Base-by-base conservation (phyloP, 768 basidiomycete genomes). In the Mycena olivaceomarginata region DNA sequence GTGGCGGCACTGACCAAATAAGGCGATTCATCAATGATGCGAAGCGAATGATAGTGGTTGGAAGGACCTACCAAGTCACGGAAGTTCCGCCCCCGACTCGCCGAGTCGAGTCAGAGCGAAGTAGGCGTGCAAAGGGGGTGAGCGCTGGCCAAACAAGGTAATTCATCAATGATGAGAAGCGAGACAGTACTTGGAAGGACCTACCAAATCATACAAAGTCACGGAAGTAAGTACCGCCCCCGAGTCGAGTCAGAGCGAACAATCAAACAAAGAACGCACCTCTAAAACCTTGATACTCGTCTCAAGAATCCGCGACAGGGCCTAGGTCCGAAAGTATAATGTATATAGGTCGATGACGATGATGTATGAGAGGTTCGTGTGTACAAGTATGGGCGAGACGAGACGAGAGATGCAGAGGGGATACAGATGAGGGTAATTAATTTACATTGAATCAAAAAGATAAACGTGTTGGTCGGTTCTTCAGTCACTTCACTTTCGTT, bases 21-120 rank as follows among this genome's bases (percentile, higher is more conserved):
- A 72, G 22, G 37, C 45, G 65, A 16, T 20, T 16, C 9, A 71
- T 48, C 40, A 25, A 10, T n/a, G 25, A 59, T 67, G 20, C 15
- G 43, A 57, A 20, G 25, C 5, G 6, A 45, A 18, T n/a, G n/a
- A 31, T 8, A 40, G 11, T 13, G 45, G 64, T 39, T 22, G 72
- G 56, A 73, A 66, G 65, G 72, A 67, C 72, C 64, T 48, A 73
- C 65, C 25, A 48, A 73, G 48, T 73, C 65, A 73, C 31, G 11
- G 2, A 57, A 51, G 53, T 40, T 71, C 31, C 31, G 31, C 31
- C 31, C 31, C 31, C 31, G 31, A 31, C 4, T 31, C 31, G 31
- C 31, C 31, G 31, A 31, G 31, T 31, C 31, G 31, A 31, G 31
- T 31, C 31, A 31, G 31, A 31, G 31, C 31, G 31, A 31, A 31